These are phyloP conservation scores for Arxiozyma bovina DNA, from an alignment of 1,139 yeast species.

Conservation along the genomic window DNA sequence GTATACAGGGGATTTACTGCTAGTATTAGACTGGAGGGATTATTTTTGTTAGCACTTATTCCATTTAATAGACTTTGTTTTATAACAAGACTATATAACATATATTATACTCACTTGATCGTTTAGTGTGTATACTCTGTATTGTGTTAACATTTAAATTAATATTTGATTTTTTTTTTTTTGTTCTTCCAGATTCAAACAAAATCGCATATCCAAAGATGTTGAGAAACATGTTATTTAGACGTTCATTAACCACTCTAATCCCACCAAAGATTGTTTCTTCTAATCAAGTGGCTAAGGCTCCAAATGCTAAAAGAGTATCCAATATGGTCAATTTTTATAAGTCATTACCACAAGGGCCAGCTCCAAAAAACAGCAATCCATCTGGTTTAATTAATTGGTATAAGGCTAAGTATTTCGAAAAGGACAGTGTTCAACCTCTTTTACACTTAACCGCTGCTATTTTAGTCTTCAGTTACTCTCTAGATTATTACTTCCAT, in stretches of 20 bases:
- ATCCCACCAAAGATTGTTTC: constrained; percentile 99
- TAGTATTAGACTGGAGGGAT: no score
- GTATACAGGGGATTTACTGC: no score
- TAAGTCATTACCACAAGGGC: constrained; percentile 92
- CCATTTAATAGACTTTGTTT: no score
- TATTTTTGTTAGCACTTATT: background rate
- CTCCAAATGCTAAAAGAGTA: constrained; percentile 96
- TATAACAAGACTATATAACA: no score
- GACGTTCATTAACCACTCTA: constrained; percentile 90
- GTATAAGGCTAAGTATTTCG: constrained; percentile 72
- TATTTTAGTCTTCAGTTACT: constrained; percentile 72
- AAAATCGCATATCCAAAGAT: background rate
- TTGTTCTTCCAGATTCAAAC: no score
- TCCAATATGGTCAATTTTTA: constrained; percentile 90
- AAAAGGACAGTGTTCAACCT: constrained; percentile 74
- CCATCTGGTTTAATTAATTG: constrained; percentile 66
- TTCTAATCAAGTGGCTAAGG: constrained; percentile 87
- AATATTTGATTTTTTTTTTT: no score
- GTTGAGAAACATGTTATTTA: constrained; percentile 51
- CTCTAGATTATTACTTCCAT: constrained; percentile 90
- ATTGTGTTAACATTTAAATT: no score
- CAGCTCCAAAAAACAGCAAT: constrained; percentile 53
- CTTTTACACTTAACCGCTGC: constrained; percentile 68
- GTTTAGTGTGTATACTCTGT: no score
- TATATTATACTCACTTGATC: no score